These are phyloP conservation scores for Abelmoschus esculentus DNA, from an alignment of 345 rosid genomes.

Conservation along the genomic window DNA sequence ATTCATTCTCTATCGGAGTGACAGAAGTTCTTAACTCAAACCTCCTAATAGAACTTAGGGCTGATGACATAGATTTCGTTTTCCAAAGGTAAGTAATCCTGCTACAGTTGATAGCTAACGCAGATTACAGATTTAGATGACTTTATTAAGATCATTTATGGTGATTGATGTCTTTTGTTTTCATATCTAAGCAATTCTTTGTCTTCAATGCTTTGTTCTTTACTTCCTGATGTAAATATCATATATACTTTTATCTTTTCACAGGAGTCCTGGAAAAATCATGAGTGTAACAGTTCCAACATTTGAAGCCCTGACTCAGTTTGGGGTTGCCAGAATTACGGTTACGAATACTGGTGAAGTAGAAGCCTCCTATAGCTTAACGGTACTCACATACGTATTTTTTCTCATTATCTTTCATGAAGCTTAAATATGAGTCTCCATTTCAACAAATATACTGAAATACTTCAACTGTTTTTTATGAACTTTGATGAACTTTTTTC, in stretches of 20 bases:
- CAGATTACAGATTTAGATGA: not conserved
- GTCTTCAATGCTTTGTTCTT: too few relatives aligned
- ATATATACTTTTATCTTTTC: not conserved
- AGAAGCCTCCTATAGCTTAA: constrained; percentile 91
- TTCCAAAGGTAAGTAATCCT: constrained; percentile 47
- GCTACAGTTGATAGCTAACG: not conserved
- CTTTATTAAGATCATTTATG: too few relatives aligned
- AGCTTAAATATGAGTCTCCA: not conserved
- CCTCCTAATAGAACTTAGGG: constrained; percentile 61
- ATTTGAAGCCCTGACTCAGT: constrained; percentile 81
- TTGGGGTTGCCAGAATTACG: constrained; percentile 72
- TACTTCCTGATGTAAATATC: not conserved
- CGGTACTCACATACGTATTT: constrained; percentile 31
- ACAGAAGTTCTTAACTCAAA: constrained; percentile 86
- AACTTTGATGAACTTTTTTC: constrained; percentile 12
- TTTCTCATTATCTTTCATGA: not conserved
- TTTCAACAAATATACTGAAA: not conserved
- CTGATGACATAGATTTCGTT: constrained; percentile 93
- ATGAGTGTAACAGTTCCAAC: constrained; percentile 60
- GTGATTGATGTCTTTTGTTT: too few relatives aligned
- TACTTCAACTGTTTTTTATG: too few relatives aligned
- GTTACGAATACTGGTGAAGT: constrained; percentile 69
- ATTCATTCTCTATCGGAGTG: constrained; percentile 84
- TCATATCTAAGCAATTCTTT: too few relatives aligned
- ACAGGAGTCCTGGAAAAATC: constrained; percentile 90